A percentile compares a stretch with the other conserved stretches of the same genome.
These are phyloP conservation scores for Dendrocalamus sinicus DNA, from an alignment of 176 grass and related monocot species.

Conservation along the genomic window DNA sequence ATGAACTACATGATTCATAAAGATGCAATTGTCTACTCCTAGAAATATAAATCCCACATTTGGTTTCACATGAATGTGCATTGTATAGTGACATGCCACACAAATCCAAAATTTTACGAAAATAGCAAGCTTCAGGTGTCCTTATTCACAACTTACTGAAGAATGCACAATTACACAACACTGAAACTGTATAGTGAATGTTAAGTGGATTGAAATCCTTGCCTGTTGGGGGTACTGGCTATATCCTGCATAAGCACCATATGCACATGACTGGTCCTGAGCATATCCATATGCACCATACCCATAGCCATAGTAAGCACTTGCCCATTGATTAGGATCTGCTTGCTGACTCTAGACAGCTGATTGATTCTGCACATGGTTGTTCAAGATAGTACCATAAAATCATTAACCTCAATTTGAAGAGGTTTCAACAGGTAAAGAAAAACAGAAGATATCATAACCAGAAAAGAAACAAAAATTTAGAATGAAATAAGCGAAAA, in stretches of 20 bases:
- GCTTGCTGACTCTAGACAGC: slow-evolving; percentile 83
- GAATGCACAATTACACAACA: background rate
- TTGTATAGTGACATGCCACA: background rate
- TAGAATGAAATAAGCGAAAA: background rate
- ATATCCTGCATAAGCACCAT: slow-evolving; percentile 90
- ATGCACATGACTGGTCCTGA: slow-evolving; percentile 93
- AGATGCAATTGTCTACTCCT: slow-evolving; percentile 4
- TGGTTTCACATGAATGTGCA: slow-evolving; percentile 18
- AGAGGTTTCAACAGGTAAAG: slow-evolving; percentile 11
- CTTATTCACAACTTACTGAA: slow-evolving; percentile 18
- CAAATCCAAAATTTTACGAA: background rate
- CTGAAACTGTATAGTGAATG: background rate
- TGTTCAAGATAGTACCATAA: slow-evolving; percentile 31
- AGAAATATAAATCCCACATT: slow-evolving; percentile 18
- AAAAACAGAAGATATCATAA: slow-evolving; percentile 13
- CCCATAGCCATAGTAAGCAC: slow-evolving; percentile 85
- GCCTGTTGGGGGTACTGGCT: slow-evolving; percentile 90
- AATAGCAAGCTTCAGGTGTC: slow-evolving; percentile 30
- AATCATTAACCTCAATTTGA: slow-evolving; percentile 27
- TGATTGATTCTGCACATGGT: slow-evolving; percentile 69
- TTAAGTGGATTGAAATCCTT: slow-evolving; percentile 37
- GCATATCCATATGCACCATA: slow-evolving; percentile 95
- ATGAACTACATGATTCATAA: slow-evolving; percentile 19
- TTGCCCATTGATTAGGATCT: slow-evolving; percentile 94
- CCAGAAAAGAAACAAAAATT: background rate